Percentiles rank a stretch among this genome's conserved stretches.
phyloP scores from a whole-genome alignment of 306 rosid genomes.

The Prunus mongolica region DNA sequence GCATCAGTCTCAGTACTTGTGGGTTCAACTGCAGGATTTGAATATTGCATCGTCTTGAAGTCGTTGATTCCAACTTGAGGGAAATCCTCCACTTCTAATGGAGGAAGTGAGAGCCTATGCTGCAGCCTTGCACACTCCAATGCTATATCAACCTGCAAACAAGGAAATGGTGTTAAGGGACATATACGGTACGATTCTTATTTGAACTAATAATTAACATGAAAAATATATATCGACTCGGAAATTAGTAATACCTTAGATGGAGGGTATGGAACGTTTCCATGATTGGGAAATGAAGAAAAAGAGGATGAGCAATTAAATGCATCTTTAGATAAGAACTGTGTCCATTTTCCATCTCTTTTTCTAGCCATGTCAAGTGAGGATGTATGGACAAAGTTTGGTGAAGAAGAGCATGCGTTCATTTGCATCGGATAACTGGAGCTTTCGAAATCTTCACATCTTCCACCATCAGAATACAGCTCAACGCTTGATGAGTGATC shows the following conservation, averaged over 20 bases:
- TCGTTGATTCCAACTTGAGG: constrained; percentile 52
- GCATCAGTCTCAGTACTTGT: constrained; percentile 47
- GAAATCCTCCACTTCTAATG: constrained; percentile 70
- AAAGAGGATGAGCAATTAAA: constrained; percentile 20
- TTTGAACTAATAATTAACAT: not conserved
- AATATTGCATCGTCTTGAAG: constrained; percentile 40
- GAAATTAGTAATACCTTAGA: constrained; percentile 48
- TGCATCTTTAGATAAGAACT: constrained; percentile 46
- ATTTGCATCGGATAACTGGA: constrained; percentile 43
- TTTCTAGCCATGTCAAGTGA: constrained; percentile 22
- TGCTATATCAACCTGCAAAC: constrained; percentile 74
- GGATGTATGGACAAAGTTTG: constrained; percentile 22
- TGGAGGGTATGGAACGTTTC: constrained; percentile 59
- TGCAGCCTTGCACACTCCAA: constrained; percentile 92
- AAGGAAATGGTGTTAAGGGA: not conserved
- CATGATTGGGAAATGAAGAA: constrained; percentile 45
- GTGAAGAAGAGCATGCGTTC: constrained; percentile 26
- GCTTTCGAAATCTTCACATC: constrained; percentile 63
- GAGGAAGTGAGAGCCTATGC: constrained; percentile 68
- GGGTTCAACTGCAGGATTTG: constrained; percentile 20
- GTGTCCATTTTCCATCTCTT: constrained; percentile 50
- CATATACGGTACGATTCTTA: not conserved
- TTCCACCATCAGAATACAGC: constrained; percentile 68
- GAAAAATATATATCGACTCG: not conserved
- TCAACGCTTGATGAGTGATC: constrained; percentile 70